These are phyloP conservation scores for Biscogniauxia marginata DNA, from an alignment of 2,329 filamentous ascomycete species.

Conservation along the genomic window DNA sequence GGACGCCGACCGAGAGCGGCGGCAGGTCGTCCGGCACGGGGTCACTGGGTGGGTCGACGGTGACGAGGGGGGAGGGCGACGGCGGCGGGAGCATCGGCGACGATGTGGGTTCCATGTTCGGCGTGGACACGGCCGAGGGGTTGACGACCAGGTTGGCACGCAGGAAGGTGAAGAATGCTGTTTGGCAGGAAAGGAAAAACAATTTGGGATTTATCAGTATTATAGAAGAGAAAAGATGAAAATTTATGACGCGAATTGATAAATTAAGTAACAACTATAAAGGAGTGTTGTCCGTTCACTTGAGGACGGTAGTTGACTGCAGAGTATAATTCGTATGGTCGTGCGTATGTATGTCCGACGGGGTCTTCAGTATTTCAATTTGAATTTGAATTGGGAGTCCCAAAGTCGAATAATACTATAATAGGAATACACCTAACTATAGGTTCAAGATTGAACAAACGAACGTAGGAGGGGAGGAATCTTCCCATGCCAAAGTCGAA, in stretches of 20 bases:
- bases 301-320: not conserved
- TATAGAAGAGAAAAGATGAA: conserved; percentile 7
- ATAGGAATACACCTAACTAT: conserved; percentile 14
- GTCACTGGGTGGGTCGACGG: conserved; percentile 39
- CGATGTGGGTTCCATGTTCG: conserved; percentile 56
- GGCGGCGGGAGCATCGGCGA: conserved; percentile 38
- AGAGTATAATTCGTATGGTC: not conserved
- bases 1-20: conserved; percentile 60
- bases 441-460: conserved; percentile 11
- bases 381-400: no score
- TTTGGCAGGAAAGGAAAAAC: conserved; percentile 26
- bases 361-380: no score
- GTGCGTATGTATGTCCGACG: not conserved
- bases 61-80: conserved; percentile 36
- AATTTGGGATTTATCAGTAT: conserved; percentile 10
- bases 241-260: no score
- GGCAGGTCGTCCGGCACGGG: conserved; percentile 54
- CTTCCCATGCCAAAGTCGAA: no score
- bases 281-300: not conserved
- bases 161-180: conserved; percentile 81
- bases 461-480: no score
- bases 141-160: conserved; percentile 75
- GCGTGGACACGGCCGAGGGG: conserved; percentile 61
- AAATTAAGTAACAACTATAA: no score
- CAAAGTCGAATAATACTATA: conserved; percentile 17